Evolutionary conservation across 192 early-diverging fungal genomes (phyloP).

Genomic region (Glomus cerebriforme): DNA sequence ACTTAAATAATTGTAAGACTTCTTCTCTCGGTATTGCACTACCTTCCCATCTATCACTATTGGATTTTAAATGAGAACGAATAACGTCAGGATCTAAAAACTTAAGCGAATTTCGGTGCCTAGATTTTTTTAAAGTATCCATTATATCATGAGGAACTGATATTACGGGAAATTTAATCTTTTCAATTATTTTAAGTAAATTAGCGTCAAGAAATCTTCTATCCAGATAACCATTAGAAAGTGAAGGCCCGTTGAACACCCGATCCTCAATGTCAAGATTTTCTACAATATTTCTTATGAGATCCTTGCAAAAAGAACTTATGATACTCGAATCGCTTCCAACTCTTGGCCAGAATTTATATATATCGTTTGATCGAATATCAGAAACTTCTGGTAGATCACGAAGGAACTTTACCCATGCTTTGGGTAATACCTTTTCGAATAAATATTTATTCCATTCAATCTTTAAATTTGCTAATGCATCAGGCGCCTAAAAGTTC

Average conservation of each 20-base stretch:
- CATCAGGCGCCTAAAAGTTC: not conserved
- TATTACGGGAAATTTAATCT: not conserved
- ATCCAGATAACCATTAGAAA: not conserved
- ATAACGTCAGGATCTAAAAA: not conserved
- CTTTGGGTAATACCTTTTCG: not conserved
- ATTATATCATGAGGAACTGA: not conserved
- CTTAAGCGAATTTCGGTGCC: not conserved
- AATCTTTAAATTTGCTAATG: not conserved
- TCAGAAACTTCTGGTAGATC: not conserved
- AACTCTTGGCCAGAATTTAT: slow-evolving; percentile 4
- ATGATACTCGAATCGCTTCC: not conserved
- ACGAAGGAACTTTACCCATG: not conserved
- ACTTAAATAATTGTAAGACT: not conserved
- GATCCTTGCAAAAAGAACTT: not conserved
- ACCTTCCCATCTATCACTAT: not conserved
- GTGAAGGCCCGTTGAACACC: not conserved
- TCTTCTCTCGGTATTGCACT: not conserved
- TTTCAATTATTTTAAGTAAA: not conserved
- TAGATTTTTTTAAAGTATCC: not conserved
- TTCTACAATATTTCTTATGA: not conserved
- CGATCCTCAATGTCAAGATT: not conserved
- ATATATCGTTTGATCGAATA: not conserved
- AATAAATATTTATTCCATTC: not conserved
- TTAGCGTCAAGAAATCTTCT: too few relatives aligned
- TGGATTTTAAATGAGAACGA: not conserved